Conservation (phyloP, 441 rosid species). For the Cnidoscolus chayamansa region DNA sequence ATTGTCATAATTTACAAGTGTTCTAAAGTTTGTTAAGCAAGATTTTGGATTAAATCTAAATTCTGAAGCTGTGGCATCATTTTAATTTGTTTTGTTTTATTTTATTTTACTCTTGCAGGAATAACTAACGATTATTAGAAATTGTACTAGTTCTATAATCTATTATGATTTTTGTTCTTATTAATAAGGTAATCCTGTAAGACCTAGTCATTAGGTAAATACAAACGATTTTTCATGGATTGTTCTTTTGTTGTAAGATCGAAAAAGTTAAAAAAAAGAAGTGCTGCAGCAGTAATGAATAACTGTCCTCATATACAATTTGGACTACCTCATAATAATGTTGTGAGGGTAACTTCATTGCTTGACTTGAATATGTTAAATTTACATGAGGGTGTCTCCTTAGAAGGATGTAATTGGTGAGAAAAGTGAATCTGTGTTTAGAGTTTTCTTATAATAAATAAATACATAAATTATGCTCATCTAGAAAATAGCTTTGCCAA, state of each 20-base stretch:
- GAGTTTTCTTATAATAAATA: neutral
- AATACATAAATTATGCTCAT: neutral
- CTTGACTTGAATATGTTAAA: neutral
- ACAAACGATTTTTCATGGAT: neutral
- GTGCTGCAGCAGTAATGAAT: neutral
- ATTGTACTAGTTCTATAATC: neutral
- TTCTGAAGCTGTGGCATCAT: neutral
- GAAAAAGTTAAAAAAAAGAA: neutral
- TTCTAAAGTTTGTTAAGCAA: neutral
- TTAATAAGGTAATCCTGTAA: neutral
- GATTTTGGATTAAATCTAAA: neutral
- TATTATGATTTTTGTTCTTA: neutral
- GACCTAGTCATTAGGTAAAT: neutral
- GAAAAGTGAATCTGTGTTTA: neutral
- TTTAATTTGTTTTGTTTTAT: neutral
- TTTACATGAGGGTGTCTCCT: neutral
- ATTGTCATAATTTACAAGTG: neutral
- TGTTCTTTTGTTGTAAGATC: neutral
- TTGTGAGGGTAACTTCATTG: neutral
- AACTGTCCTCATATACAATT: neutral
- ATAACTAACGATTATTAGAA: neutral
- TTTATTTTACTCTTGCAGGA: neutral
- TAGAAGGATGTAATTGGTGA: neutral
- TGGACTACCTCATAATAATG: neutral
- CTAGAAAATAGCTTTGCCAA: neutral